Conservation (phyloP, 2,329 filamentous ascomycete species). For the Endocalyx cinctus region DNA sequence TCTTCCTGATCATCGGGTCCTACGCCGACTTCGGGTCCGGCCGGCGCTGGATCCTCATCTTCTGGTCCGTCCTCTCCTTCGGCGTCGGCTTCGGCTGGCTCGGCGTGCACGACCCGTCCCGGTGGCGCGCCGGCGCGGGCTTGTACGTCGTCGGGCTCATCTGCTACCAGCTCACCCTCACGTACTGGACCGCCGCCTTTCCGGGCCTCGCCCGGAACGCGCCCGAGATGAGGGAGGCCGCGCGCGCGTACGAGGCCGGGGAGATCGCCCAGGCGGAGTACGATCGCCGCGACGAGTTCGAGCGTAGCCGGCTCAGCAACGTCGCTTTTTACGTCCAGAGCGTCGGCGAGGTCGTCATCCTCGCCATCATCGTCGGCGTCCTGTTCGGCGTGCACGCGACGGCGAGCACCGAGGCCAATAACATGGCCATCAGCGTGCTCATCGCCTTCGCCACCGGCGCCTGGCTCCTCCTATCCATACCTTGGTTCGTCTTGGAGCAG, state of each 20-base stretch:
- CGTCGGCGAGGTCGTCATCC: slow-evolving; percentile 55
- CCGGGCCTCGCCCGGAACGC: slow-evolving; percentile 34
- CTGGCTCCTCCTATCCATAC: slow-evolving; percentile 59
- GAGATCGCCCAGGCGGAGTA: slow-evolving; percentile 55
- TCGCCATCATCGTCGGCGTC: slow-evolving; percentile 61
- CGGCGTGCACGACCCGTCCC: slow-evolving; percentile 53
- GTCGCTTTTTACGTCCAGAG: slow-evolving; percentile 61
- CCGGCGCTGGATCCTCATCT: slow-evolving; percentile 58
- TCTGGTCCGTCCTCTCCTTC: slow-evolving; percentile 56
- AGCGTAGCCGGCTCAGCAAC: slow-evolving; percentile 60
- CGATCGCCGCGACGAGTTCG: slow-evolving; percentile 56
- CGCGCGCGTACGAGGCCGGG: slow-evolving; percentile 30
- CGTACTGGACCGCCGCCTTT: slow-evolving; percentile 63
- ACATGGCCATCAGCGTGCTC: slow-evolving; percentile 60
- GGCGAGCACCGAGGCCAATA: slow-evolving; percentile 55
- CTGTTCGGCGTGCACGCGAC: slow-evolving; percentile 59
- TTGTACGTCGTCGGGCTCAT: slow-evolving; percentile 65
- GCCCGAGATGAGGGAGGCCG: slow-evolving; percentile 27
- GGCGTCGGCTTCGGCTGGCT: slow-evolving; percentile 64
- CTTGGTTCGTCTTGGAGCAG: slow-evolving; percentile 65
- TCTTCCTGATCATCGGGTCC: slow-evolving; percentile 48
- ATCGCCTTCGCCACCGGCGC: slow-evolving; percentile 61
- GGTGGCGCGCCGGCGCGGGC: slow-evolving; percentile 57
- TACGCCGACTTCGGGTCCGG: slow-evolving; percentile 63
- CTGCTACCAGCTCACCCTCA: slow-evolving; percentile 62